Conservation (phyloP, 345 rosid species). For the Crucihimalaya himalaica region DNA sequence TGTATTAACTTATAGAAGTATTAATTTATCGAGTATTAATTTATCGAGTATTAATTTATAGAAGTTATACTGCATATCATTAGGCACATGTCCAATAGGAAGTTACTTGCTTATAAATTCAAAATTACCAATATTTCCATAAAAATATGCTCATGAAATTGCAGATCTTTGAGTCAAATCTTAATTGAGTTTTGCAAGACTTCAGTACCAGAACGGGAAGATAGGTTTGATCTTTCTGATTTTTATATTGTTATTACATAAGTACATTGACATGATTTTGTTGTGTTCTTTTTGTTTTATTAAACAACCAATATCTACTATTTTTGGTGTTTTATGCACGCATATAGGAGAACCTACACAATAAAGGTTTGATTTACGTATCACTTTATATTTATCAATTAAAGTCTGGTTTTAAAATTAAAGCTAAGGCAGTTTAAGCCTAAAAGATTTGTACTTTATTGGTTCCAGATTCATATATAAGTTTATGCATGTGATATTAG, state of each 20-base stretch:
- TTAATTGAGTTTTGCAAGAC: neutral
- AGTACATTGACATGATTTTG: neutral
- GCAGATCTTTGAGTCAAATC: neutral
- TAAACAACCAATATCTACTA: neutral
- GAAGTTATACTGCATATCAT: too few relatives aligned
- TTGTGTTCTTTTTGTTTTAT: neutral
- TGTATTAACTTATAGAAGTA: too few relatives aligned
- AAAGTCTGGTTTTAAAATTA: neutral
- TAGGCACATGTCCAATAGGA: neutral
- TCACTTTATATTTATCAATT: neutral
- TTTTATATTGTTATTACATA: neutral
- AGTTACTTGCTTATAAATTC: neutral
- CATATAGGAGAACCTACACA: constrained; percentile 20
- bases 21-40: too few relatives aligned
- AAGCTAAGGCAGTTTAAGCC: neutral
- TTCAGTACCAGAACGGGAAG: constrained; percentile 11
- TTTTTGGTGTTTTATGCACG: neutral
- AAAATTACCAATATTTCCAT: neutral
- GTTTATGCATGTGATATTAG: neutral
- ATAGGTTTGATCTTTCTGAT: neutral
- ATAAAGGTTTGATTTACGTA: constrained; percentile 17
- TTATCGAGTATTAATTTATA: too few relatives aligned
- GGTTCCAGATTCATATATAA: neutral
- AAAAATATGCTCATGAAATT: neutral
- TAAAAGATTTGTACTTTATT: neutral